Conservation (phyloP, 345 rosid species). For the Microthlaspi erraticum region DNA sequence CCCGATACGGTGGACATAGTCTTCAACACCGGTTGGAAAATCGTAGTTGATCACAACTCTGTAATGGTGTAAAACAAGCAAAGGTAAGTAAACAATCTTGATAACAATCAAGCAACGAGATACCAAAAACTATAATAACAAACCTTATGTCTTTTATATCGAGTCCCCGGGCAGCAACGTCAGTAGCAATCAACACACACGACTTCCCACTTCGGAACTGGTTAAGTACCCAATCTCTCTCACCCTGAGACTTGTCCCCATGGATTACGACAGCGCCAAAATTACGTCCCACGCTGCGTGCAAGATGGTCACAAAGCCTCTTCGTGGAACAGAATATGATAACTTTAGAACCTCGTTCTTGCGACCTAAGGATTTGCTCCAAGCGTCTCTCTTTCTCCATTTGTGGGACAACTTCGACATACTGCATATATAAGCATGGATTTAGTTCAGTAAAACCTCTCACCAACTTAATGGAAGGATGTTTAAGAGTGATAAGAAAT, state of each 20-base stretch:
- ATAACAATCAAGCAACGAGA: constrained; percentile 22
- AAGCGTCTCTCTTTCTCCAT: constrained; percentile 95
- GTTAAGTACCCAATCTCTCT: constrained; percentile 94
- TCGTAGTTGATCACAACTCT: constrained; percentile 96
- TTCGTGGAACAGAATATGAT: constrained; percentile 93
- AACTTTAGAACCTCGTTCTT: constrained; percentile 90
- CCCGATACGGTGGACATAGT: constrained; percentile 97
- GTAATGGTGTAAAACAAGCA: constrained; percentile 28
- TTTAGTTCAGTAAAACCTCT: constrained; percentile 11
- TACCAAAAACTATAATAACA: not conserved
- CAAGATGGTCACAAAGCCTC: constrained; percentile 91
- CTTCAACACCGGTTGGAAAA: constrained; percentile 94
- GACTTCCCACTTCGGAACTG: constrained; percentile 86
- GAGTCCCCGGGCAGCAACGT: constrained; percentile 97
- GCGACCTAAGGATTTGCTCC: constrained; percentile 87
- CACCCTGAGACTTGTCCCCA: constrained; percentile 95
- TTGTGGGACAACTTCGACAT: constrained; percentile 87
- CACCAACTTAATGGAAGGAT: constrained; percentile 25
- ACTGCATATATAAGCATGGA: constrained; percentile 50
- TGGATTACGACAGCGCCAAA: constrained; percentile 92
- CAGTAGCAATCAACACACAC: constrained; percentile 93
- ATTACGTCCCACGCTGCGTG: constrained; percentile 75
- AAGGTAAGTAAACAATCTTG: constrained; percentile 22
- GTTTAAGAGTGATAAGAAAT: not conserved
- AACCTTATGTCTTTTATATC: constrained; percentile 95